phyloP scores from a whole-genome alignment of 2,329 filamentous ascomycete genomes.

The Sclerotinia subarctica region DNA sequence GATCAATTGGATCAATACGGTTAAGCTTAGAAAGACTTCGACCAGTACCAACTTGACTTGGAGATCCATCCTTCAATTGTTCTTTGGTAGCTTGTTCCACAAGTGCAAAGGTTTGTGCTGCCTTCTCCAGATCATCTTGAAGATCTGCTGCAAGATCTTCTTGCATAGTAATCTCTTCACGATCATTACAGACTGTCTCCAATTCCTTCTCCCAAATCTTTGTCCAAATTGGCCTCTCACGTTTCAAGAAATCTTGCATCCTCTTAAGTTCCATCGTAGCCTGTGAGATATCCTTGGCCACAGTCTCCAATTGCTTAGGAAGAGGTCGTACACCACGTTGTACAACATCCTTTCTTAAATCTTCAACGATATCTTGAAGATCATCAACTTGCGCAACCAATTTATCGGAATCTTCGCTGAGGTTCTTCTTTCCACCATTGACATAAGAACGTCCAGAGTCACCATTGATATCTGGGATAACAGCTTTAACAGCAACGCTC shows the following conservation, averaged over 20 bases:
- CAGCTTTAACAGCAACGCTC: constrained; percentile 65
- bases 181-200: constrained; percentile 91
- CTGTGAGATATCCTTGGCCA: constrained; percentile 80
- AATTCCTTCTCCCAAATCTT: constrained; percentile 99
- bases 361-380: constrained; percentile 94
- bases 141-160: constrained; percentile 92
- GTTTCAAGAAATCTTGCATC: constrained; percentile 86
- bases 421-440: constrained; percentile 77
- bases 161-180: constrained; percentile 91
- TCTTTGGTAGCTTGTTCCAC: constrained; percentile 99
- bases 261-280: constrained; percentile 86
- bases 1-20: constrained; percentile 58
- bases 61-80: constrained; percentile 75
- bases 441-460: constrained; percentile 85
- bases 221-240: constrained; percentile 95
- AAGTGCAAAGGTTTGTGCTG: constrained; percentile 85
- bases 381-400: constrained; percentile 93
- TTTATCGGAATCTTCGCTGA: constrained; percentile 83
- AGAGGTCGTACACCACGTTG: constrained; percentile 85
- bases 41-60: constrained; percentile 50
- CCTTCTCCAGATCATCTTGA: constrained; percentile 92
- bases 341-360: constrained; percentile 95
- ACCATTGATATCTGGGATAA: constrained; percentile 68
- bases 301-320: constrained; percentile 82
- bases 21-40: constrained; percentile 54